Evolutionary conservation across 2,329 filamentous ascomycete genomes (phyloP).

Genomic region (Stemphylium beticola): DNA sequence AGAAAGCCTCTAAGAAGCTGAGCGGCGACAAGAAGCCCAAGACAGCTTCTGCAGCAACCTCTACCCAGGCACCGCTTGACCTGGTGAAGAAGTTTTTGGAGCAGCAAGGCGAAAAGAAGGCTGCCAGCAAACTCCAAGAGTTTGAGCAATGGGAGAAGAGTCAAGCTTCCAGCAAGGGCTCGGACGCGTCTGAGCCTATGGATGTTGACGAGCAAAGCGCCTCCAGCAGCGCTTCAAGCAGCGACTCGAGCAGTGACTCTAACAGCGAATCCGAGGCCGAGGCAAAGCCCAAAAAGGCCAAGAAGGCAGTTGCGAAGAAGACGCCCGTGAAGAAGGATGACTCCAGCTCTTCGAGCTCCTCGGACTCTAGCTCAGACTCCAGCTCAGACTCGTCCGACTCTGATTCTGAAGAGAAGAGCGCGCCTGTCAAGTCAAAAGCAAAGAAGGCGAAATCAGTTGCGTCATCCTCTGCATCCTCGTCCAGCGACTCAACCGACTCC

Average conservation of each 20-base stretch:
- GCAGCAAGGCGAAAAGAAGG: conserved; percentile 41
- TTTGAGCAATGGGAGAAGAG: conserved; percentile 41
- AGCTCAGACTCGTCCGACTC: conserved; percentile 32
- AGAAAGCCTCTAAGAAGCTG: conserved; percentile 23
- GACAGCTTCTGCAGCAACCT: conserved; percentile 6
- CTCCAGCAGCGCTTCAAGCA: conserved; percentile 32
- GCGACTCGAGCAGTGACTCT: conserved; percentile 23
- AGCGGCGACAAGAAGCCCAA: conserved; percentile 28
- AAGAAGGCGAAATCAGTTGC: conserved; percentile 16
- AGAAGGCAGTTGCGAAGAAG: conserved; percentile 21
- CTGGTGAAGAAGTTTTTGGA: conserved; percentile 45
- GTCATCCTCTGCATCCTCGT: conserved; percentile 12
- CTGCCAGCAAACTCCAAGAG: conserved; percentile 35
- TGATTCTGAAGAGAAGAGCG: conserved; percentile 47
- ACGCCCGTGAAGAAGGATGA: conserved; percentile 14
- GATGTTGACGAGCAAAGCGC: conserved; percentile 37
- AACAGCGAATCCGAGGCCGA: conserved; percentile 42
- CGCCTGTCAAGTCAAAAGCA: conserved; percentile 37
- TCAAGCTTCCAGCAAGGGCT: conserved; percentile 7
- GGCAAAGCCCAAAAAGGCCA: conserved; percentile 30
- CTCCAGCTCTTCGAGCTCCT: conserved; percentile 24
- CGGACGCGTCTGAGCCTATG: conserved; percentile 36
- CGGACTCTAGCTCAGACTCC: conserved; percentile 20
- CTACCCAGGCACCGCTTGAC: conserved; percentile 28
- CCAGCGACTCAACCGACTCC: conserved; percentile 19